Evolutionary conservation across 768 basidiomycete genomes (phyloP).

Genomic region (Lentinula boryana): DNA sequence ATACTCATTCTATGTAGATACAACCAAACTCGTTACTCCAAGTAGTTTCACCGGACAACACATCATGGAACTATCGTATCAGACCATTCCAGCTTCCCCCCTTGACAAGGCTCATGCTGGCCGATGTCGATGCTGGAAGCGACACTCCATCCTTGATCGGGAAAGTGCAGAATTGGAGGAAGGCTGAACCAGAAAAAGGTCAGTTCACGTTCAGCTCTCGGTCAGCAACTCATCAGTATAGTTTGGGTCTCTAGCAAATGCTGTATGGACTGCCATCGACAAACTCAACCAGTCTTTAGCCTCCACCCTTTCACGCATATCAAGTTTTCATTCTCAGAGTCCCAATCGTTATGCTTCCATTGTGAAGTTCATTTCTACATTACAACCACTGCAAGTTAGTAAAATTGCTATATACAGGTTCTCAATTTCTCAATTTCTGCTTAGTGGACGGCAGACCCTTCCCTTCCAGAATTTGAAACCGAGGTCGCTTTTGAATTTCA

Average conservation of each 20-base stretch:
- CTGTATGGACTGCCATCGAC: slow-evolving; percentile 61
- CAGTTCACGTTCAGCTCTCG: slow-evolving; percentile 2
- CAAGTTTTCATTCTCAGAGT: slow-evolving; percentile 41
- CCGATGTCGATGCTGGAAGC: slow-evolving; percentile 94
- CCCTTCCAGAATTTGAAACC: slow-evolving; percentile 35
- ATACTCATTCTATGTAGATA: slow-evolving; percentile 5
- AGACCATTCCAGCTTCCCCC: slow-evolving; percentile 80
- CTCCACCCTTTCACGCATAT: slow-evolving; percentile 43
- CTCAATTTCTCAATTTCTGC: neutral
- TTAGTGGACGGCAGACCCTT: slow-evolving; percentile 60
- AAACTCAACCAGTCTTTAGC: slow-evolving; percentile 57
- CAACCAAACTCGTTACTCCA: slow-evolving; percentile 31
- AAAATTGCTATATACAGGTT: neutral
- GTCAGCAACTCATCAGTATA: neutral
- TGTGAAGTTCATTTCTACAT: slow-evolving; percentile 56
- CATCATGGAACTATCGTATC: slow-evolving; percentile 68
- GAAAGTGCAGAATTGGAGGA: slow-evolving; percentile 87
- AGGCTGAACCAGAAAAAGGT: slow-evolving; percentile 57
- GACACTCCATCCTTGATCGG: slow-evolving; percentile 93
- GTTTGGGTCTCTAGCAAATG: slow-evolving; percentile 37
- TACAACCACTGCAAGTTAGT: slow-evolving; percentile 51
- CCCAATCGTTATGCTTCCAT: slow-evolving; percentile 45
- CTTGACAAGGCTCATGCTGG: slow-evolving; percentile 76
- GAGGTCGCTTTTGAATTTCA: slow-evolving; percentile 50
- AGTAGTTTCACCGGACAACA: slow-evolving; percentile 58